A percentile compares a stretch with the other conserved stretches of the same genome.
These are phyloP conservation scores for Ustulina deusta DNA, from an alignment of 2,329 filamentous ascomycete genomes.

Conservation along the genomic window DNA sequence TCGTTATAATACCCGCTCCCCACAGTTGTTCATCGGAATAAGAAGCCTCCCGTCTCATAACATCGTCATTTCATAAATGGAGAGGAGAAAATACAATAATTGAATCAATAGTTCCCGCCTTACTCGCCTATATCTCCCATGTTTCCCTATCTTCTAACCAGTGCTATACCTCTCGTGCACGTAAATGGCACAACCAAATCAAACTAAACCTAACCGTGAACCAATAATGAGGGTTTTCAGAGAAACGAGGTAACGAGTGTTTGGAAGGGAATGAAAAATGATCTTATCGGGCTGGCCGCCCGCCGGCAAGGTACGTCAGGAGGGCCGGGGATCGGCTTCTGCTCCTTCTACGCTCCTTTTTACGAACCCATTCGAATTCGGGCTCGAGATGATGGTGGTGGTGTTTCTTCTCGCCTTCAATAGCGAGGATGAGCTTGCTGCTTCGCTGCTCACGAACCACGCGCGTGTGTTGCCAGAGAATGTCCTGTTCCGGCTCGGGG, in stretches of 20 bases:
- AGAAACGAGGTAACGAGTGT: neutral
- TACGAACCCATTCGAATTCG: conserved; percentile 68
- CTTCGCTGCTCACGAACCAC: conserved; percentile 68
- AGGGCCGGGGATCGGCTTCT: conserved; percentile 69
- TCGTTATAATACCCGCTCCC: conserved; percentile 15
- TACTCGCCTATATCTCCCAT: conserved; percentile 10
- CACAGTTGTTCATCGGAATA: neutral
- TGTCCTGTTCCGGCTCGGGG: conserved; percentile 76
- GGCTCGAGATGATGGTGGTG: conserved; percentile 57
- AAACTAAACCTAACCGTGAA: conserved; percentile 4
- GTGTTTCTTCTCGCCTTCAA: conserved; percentile 59
- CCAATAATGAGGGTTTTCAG: neutral
- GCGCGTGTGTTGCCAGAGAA: conserved; percentile 78
- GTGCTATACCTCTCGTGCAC: conserved; percentile 4
- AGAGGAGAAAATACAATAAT: conserved; percentile 19
- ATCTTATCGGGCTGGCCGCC: conserved; percentile 50
- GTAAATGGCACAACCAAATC: conserved; percentile 3
- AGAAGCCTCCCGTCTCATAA: conserved; percentile 26
- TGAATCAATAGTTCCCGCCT: conserved; percentile 5
- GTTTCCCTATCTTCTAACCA: conserved; percentile 20
- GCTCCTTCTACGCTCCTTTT: conserved; percentile 68
- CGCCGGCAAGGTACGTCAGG: conserved; percentile 69
- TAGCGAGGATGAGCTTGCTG: conserved; percentile 58
- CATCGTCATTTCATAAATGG: conserved; percentile 26
- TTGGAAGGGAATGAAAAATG: neutral